Base-by-base conservation (phyloP, 140 eudicot species). In the Oenanthe javanica region DNA sequence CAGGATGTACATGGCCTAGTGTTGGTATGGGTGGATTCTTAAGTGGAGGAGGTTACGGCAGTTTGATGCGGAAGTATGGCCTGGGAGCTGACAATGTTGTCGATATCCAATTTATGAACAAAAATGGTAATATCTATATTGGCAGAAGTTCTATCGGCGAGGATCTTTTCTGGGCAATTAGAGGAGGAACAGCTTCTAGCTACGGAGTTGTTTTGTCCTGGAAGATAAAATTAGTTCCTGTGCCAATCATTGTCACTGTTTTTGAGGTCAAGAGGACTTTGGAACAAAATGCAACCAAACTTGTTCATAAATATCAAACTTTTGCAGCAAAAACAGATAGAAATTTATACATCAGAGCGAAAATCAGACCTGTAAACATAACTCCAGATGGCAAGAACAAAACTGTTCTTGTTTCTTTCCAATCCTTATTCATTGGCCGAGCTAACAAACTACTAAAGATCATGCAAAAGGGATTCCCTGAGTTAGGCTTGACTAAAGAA, bases 191-290 rank as follows among this genome's bases (percentile, higher is more conserved):
- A 42, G 55, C 77, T 31, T 31, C 48, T 31, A 52, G 67, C 66
- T 76, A 23, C 16, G 67, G 69, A 27, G 43, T 76, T 50, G 43
- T 75, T 51, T 18, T 51, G 4, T 43, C 79, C 14, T 76, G 49
- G 79, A 76, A 50, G 61, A 25, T 76, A 76, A 76, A 42, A 40
- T 46, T 79, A 45, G 81, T 79, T 43, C 57, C 42, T 79, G 81
- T 79, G 18, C 81, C 61, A 5, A 11, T 23, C 27, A 63, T 45
- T 18, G 76, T 64, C 47, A 79, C 75, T 64, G n/a, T 59, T n/a
- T 79, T 79, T 46, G 25, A 19, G 9, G 75, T 64, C 25, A 13
- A 13, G 14, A 43, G 75, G 25, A 79, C 81, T 9, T 46, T 64
- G 15, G 81, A 63, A 63, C 81, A 79, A 63, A 79, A 79, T 48